phyloP scores from a whole-genome alignment of 257 asterid species.

The Plectranthus barbatus region DNA sequence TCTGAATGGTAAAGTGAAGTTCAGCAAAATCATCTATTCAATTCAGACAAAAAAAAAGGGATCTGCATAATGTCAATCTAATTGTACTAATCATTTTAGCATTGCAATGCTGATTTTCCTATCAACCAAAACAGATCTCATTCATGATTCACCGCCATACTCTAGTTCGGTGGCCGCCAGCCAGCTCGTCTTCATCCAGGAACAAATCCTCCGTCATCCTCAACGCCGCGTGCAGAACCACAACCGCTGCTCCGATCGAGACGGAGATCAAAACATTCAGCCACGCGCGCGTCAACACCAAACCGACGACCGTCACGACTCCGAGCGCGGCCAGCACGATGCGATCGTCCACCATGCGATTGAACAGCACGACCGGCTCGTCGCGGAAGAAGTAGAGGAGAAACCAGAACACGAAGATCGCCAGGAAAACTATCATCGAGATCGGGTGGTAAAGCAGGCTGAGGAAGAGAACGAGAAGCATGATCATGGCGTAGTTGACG shows the following conservation, averaged over 20 bases:
- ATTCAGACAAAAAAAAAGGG: too few relatives aligned
- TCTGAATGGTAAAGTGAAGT: too few relatives aligned
- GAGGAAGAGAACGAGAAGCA: constrained; percentile 38
- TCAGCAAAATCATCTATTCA: too few relatives aligned
- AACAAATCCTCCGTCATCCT: constrained; percentile 65
- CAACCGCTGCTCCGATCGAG: constrained; percentile 30
- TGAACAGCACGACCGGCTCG: constrained; percentile 43
- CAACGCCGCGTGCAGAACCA: constrained; percentile 42
- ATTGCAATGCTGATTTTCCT: too few relatives aligned
- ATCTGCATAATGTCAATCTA: too few relatives aligned
- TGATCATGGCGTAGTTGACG: constrained; percentile 45
- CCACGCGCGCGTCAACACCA: constrained; percentile 58
- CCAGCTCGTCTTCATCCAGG: constrained; percentile 54
- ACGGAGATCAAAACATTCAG: constrained; percentile 51
- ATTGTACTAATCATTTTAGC: too few relatives aligned
- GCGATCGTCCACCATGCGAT: constrained; percentile 61
- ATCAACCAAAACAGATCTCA: neutral
- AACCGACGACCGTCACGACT: constrained; percentile 33
- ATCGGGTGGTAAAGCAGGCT: constrained; percentile 64
- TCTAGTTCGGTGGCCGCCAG: constrained; percentile 46
- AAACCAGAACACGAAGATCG: constrained; percentile 43
- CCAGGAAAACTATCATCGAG: constrained; percentile 49
- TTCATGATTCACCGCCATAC: too few relatives aligned
- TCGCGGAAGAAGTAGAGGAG: constrained; percentile 52
- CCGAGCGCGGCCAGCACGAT: constrained; percentile 33